Evolutionary conservation across 306 rosid species (phyloP).

Genomic region (Datisca glomerata): DNA sequence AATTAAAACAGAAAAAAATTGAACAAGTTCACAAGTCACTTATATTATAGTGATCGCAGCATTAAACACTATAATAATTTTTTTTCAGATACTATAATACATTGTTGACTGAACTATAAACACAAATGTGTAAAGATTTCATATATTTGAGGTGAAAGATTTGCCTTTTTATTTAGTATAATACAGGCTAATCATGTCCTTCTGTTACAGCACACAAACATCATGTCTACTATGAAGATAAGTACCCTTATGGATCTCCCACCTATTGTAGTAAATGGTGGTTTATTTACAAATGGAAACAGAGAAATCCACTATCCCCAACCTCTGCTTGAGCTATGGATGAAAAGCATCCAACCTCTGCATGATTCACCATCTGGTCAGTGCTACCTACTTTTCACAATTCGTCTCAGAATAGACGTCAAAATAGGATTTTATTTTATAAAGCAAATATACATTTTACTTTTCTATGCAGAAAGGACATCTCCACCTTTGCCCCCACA

Average conservation of each 20-base stretch:
- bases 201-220: slow-evolving; percentile 25
- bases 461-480: slow-evolving; percentile 30
- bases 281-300: slow-evolving; percentile 34
- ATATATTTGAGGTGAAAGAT: no score
- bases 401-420: neutral
- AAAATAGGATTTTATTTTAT: neutral
- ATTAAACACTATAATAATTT: no score
- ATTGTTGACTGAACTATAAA: no score
- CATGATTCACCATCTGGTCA: slow-evolving; percentile 58
- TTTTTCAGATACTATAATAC: no score
- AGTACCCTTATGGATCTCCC: slow-evolving; percentile 66
- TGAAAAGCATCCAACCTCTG: slow-evolving; percentile 37
- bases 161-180: no score
- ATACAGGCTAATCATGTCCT: no score
- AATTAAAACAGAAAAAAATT: no score
- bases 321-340: slow-evolving; percentile 59
- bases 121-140: no score
- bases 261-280: slow-evolving; percentile 36
- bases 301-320: slow-evolving; percentile 52
- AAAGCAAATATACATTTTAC: slow-evolving; percentile 9
- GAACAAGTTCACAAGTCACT: no score
- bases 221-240: slow-evolving; percentile 37
- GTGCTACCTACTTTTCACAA: slow-evolving; percentile 2
- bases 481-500: slow-evolving; percentile 43
- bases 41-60: no score